Base-by-base conservation (phyloP, 2,329 filamentous ascomycete species). In the Xylaria sp. region DNA sequence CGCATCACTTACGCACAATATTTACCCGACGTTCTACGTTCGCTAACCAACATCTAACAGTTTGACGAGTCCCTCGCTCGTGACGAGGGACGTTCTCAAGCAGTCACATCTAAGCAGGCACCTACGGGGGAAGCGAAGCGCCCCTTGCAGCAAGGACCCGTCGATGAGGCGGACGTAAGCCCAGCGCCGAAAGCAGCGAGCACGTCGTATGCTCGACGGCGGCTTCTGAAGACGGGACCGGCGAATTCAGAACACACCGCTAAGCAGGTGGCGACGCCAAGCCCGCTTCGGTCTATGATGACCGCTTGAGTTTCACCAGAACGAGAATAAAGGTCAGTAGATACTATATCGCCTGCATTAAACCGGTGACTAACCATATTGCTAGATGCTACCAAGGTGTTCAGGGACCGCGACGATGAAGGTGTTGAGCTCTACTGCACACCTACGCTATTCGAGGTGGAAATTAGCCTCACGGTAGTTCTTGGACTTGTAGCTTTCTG, bases 11-110 rank as follows among this genome's bases (percentile, higher is more conserved):
- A 58, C 65, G 63, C 41, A 57, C 55, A 44, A 44, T 18, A 54
- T 54, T 59, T 39, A 25, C 18, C n/a, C 61, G 71, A 63, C 37
- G 10, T 73, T 67, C 66, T 32, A 48, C 58, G 12, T 18, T 34
- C 68, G 39, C 76, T 92, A 90, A 97, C 96, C 95, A 92, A 95
- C 92, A 91, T 88, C 89, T 90, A 58, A 52, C 60, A 78, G 76
- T 77, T 76, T 89, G 89, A 93, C 86, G 77, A 78, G 74, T 87
- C 88, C 93, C 93, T 95, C 92, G 92, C 91, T 83, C 81, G 85
- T 82, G 87, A 90, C 93, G 94, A 97, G 94, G 94, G 91, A 89
- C 86, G 86, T 86, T 86, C 87, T 91, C 91, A 88, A 89, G 87
- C 83, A 84, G 82, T 78, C 74, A 75, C 78, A 75, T 82, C 80